A percentile compares a stretch with the other conserved stretches of the same genome.
phyloP scores from a whole-genome alignment of 1,139 yeast species.

The Taphrina wiesneri region DNA sequence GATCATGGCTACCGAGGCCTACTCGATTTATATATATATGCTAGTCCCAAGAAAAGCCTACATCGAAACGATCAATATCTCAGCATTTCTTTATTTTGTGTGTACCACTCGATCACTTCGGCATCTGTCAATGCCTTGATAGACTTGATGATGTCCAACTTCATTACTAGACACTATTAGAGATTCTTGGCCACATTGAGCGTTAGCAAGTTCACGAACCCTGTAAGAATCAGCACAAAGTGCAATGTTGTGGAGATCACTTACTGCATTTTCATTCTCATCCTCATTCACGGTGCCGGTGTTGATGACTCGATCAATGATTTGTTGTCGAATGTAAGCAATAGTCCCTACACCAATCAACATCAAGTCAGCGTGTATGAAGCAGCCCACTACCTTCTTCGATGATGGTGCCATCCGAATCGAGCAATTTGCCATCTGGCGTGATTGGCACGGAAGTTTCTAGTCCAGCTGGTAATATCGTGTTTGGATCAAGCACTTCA shows the following conservation, averaged over 20 bases:
- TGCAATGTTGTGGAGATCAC: neutral
- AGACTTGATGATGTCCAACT: conserved; percentile 30
- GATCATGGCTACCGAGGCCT: no score
- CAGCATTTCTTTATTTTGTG: conserved; percentile 22
- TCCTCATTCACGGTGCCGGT: conserved; percentile 20
- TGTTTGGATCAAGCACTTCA: conserved; percentile 19
- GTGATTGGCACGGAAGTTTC: neutral
- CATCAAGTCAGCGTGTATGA: neutral
- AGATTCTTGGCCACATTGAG: neutral
- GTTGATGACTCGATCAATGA: conserved; percentile 28
- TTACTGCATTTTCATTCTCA: conserved; percentile 29
- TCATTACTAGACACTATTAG: conserved; percentile 7
- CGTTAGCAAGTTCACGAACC: neutral
- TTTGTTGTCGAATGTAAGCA: conserved; percentile 28
- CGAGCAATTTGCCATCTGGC: conserved; percentile 17
- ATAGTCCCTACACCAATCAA: conserved; percentile 23
- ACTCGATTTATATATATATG: no score
- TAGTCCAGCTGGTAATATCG: conserved; percentile 16
- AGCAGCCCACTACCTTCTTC: conserved; percentile 10
- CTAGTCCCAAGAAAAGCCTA: no score
- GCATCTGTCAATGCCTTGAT: conserved; percentile 29
- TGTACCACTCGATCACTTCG: conserved; percentile 29
- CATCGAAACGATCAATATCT: conserved; percentile 21
- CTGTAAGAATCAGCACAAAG: neutral
- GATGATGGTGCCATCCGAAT: conserved; percentile 18